phyloP scores from a whole-genome alignment of 768 basidiomycete species.

The Naganishia vaughanmartiniae region DNA sequence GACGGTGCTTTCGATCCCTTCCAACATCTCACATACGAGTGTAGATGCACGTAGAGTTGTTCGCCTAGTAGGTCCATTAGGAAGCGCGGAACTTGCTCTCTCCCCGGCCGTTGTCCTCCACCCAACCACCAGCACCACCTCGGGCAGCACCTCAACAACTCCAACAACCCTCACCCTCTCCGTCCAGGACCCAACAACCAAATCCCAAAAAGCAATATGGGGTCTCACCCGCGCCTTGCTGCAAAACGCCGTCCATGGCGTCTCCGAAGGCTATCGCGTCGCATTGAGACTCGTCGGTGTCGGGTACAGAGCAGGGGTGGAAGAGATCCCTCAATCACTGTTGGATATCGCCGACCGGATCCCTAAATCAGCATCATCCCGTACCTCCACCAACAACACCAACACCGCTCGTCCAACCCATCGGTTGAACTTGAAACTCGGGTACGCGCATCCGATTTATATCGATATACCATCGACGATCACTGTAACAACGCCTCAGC shows the following conservation, averaged over 20 bases:
- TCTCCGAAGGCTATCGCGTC: constrained; percentile 80
- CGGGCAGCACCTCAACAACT: not conserved
- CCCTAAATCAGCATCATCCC: not conserved
- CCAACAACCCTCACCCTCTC: constrained; percentile 34
- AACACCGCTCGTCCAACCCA: constrained; percentile 60
- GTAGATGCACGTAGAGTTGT: constrained; percentile 49
- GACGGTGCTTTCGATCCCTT: constrained; percentile 33
- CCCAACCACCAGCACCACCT: constrained; percentile 29
- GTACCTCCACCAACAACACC: constrained; percentile 52
- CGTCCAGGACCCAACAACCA: constrained; percentile 60
- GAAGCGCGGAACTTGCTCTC: constrained; percentile 58
- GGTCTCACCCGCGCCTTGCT: constrained; percentile 90
- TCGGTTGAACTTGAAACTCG: constrained; percentile 80
- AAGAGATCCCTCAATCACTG: constrained; percentile 54
- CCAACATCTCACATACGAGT: constrained; percentile 43
- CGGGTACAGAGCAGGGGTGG: constrained; percentile 83
- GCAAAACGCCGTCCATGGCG: constrained; percentile 81
- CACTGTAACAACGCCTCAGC: constrained; percentile 70
- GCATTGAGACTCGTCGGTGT: constrained; percentile 89
- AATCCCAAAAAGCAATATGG: constrained; percentile 86
- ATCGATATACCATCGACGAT: constrained; percentile 80
- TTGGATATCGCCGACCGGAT: not conserved
- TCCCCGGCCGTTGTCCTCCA: constrained; percentile 56
- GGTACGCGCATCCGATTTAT: constrained; percentile 81
- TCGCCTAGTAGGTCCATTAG: constrained; percentile 63